These are phyloP conservation scores for Neonectria punicea DNA, from an alignment of 2,329 filamentous ascomycete species.

Conservation along the genomic window DNA sequence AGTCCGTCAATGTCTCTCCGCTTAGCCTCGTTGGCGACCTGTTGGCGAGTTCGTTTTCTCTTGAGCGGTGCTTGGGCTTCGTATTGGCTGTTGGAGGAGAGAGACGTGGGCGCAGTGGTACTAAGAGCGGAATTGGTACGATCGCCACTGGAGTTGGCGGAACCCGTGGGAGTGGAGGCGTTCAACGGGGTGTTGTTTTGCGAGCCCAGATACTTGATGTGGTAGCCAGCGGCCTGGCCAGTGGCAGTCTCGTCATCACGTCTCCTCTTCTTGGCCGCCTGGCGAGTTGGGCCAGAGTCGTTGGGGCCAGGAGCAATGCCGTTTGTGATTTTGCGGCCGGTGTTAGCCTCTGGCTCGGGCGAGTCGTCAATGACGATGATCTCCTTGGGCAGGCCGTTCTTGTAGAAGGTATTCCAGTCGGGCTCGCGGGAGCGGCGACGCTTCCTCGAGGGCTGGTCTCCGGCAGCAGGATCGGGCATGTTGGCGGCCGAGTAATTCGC, in stretches of 20 bases:
- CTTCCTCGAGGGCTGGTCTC: slow-evolving; percentile 55
- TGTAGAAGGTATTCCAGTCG: slow-evolving; percentile 85
- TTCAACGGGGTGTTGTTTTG: slow-evolving; percentile 78
- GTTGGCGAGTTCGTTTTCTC: slow-evolving; percentile 86
- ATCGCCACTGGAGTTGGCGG: slow-evolving; percentile 84
- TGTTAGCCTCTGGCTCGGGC: slow-evolving; percentile 64
- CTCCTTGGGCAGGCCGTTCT: slow-evolving; percentile 84
- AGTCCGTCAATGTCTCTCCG: slow-evolving; percentile 77
- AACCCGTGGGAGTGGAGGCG: slow-evolving; percentile 71
- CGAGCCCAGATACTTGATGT: slow-evolving; percentile 76
- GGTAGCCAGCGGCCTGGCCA: slow-evolving; percentile 72
- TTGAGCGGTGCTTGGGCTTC: slow-evolving; percentile 81
- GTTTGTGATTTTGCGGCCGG: slow-evolving; percentile 53
- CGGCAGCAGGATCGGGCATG: slow-evolving; percentile 46
- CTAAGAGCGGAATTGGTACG: slow-evolving; percentile 83
- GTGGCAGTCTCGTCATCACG: slow-evolving; percentile 65
- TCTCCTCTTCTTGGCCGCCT: slow-evolving; percentile 79
- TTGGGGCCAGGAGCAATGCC: slow-evolving; percentile 46
- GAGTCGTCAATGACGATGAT: slow-evolving; percentile 87
- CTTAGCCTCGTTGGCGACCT: slow-evolving; percentile 84
- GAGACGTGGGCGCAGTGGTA: slow-evolving; percentile 89
- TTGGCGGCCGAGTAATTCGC: slow-evolving; percentile 38
- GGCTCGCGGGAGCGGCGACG: slow-evolving; percentile 71
- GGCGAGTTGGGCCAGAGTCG: slow-evolving; percentile 48
- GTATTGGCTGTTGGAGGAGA: slow-evolving; percentile 70